Evolutionary conservation across 306 rosid species (phyloP).

Genomic region (Prunus salicina): DNA sequence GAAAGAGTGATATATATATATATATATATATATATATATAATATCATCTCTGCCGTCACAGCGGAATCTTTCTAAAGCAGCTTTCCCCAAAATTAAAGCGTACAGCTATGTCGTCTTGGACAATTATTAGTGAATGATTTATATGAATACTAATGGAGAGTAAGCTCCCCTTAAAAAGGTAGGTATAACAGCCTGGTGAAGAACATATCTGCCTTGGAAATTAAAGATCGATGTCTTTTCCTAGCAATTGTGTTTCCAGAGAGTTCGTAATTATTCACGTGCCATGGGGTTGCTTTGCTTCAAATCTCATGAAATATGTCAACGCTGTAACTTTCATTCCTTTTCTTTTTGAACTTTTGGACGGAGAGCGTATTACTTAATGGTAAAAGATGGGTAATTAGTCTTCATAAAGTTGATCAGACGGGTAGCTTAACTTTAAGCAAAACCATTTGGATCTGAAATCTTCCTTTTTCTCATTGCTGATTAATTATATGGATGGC

Average conservation of each 20-base stretch:
- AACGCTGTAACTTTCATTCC: background rate
- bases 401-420: background rate
- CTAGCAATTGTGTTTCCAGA: background rate
- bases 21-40: no score
- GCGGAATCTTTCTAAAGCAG: slow-evolving; percentile 3
- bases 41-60: background rate
- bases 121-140: slow-evolving; percentile 10
- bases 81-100: background rate
- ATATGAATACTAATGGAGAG: background rate
- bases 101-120: background rate
- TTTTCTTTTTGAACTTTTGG: background rate
- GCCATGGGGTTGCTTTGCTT: slow-evolving; percentile 6
- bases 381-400: background rate
- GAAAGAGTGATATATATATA: background rate
- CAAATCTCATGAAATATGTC: background rate
- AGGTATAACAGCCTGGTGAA: no score
- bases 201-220: no score
- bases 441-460: background rate
- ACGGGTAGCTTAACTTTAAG: background rate
- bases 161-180: background rate
- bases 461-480: background rate
- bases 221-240: background rate
- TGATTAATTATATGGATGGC: background rate
- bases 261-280: background rate
- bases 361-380: no score